Evolutionary conservation across 2,329 filamentous ascomycete species (phyloP).

Genomic region (Xylaria multiplex): DNA sequence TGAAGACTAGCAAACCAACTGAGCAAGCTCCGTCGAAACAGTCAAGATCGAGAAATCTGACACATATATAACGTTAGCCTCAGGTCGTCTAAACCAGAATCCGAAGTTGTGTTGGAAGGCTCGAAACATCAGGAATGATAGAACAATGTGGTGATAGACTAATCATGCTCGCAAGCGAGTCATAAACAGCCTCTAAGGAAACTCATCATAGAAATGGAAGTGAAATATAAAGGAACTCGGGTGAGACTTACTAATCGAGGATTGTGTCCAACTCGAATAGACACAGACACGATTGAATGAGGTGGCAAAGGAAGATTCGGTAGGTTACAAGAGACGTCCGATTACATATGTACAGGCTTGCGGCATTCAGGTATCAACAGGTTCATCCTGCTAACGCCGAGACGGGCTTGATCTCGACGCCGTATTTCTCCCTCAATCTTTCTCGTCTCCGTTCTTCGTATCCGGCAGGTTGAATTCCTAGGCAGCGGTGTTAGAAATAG

Average conservation of each 20-base stretch:
- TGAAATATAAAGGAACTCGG: neutral
- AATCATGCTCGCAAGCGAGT: slow-evolving; percentile 51
- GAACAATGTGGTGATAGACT: slow-evolving; percentile 50
- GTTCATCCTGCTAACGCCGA: slow-evolving; percentile 59
- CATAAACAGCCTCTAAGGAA: slow-evolving; percentile 53
- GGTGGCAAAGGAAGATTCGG: slow-evolving; percentile 22
- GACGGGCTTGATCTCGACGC: slow-evolving; percentile 80
- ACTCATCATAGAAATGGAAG: slow-evolving; percentile 47
- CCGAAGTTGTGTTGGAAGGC: neutral
- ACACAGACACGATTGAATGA: slow-evolving; percentile 20
- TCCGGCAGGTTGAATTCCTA: slow-evolving; percentile 82
- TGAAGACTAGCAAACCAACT: neutral
- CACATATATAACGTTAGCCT: slow-evolving; percentile 12
- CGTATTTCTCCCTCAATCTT: slow-evolving; percentile 86
- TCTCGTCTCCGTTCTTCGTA: slow-evolving; percentile 86
- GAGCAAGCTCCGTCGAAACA: neutral
- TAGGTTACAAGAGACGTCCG: slow-evolving; percentile 35
- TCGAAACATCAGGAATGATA: slow-evolving; percentile 46
- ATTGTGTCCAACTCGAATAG: slow-evolving; percentile 6
- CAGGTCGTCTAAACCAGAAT: neutral
- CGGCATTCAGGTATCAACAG: slow-evolving; percentile 5
- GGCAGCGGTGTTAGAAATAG: slow-evolving; percentile 6
- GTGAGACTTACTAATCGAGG: slow-evolving; percentile 34
- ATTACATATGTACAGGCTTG: slow-evolving; percentile 46
- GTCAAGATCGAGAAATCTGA: slow-evolving; percentile 2